Conservation (phyloP, 345 rosid genomes). For the Geranium brycei region DNA sequence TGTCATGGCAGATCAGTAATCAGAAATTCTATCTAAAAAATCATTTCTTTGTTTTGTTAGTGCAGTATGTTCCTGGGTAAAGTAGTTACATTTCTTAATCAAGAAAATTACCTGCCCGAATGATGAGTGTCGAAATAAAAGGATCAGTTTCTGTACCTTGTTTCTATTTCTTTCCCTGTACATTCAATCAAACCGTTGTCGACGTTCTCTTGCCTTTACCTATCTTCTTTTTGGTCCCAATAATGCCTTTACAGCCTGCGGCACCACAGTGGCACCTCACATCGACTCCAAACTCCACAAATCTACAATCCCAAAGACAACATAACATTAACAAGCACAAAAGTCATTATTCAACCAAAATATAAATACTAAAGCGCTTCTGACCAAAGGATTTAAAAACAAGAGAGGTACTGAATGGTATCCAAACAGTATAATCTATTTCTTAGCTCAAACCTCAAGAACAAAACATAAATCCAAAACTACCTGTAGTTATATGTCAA, state of each 20-base stretch:
- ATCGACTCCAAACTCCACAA: slow-evolving; percentile 88
- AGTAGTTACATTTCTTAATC: too few species aligned
- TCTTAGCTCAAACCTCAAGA: too few species aligned
- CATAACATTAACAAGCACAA: background rate
- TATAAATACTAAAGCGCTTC: background rate
- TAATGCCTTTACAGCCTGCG: slow-evolving; percentile 59
- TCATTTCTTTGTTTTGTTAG: too few species aligned
- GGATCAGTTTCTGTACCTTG: too few species aligned
- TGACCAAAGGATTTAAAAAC: too few species aligned
- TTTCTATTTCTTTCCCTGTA: background rate
- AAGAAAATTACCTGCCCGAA: too few species aligned
- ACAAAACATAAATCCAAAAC: background rate
- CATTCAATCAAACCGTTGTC: slow-evolving; percentile 19
- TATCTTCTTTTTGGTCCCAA: slow-evolving; percentile 61
- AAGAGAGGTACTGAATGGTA: background rate
- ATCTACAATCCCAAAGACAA: slow-evolving; percentile 24
- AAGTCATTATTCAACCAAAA: background rate
- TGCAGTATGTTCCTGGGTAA: too few species aligned
- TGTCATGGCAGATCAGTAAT: too few species aligned
- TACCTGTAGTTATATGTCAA: slow-evolving; percentile 93
- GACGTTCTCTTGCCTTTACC: slow-evolving; percentile 48
- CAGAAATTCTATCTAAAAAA: too few species aligned
- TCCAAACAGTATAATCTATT: background rate
- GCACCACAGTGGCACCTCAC: slow-evolving; percentile 83
- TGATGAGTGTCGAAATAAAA: too few species aligned